phyloP scores from a whole-genome alignment of 2,329 filamentous ascomycete species.

The Trichoderma sp. region DNA sequence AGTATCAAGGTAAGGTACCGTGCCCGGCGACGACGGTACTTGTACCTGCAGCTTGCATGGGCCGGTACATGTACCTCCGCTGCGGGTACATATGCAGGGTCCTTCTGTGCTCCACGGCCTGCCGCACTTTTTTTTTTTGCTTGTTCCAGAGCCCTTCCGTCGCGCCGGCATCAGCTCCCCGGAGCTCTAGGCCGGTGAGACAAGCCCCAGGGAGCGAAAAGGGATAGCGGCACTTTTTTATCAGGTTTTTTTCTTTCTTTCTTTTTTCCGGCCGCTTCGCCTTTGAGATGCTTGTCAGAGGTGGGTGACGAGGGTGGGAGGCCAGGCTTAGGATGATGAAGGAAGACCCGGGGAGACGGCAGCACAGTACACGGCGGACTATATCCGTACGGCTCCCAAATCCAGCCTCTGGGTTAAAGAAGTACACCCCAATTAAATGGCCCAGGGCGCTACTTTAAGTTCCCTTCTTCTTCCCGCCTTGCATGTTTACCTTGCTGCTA shows the following conservation, averaged over 20 bases:
- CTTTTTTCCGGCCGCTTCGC: neutral
- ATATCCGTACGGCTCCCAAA: neutral
- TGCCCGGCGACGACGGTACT: neutral
- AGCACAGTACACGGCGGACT: neutral
- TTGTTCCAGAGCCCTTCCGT: slow-evolving; percentile 13
- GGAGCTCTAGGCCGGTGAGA: slow-evolving; percentile 10
- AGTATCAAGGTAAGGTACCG: neutral
- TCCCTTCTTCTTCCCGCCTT: slow-evolving; percentile 12
- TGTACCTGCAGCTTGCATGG: neutral
- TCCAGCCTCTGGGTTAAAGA: neutral
- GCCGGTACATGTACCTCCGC: neutral
- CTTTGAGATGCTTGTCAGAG: neutral
- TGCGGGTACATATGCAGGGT: slow-evolving; percentile 5
- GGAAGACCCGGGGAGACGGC: slow-evolving; percentile 8
- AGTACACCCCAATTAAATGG: neutral
- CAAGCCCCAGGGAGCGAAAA: neutral
- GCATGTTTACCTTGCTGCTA: neutral
- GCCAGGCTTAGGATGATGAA: neutral
- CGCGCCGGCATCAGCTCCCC: slow-evolving; percentile 16
- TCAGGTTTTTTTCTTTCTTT: neutral
- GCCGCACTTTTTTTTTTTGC: neutral
- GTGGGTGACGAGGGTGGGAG: neutral
- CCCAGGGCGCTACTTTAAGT: slow-evolving; percentile 9
- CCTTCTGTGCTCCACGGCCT: neutral
- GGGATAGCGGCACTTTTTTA: neutral